These are phyloP conservation scores for Bombardia bombarda DNA, from an alignment of 495 filamentous ascomycete species.

Conservation along the genomic window DNA sequence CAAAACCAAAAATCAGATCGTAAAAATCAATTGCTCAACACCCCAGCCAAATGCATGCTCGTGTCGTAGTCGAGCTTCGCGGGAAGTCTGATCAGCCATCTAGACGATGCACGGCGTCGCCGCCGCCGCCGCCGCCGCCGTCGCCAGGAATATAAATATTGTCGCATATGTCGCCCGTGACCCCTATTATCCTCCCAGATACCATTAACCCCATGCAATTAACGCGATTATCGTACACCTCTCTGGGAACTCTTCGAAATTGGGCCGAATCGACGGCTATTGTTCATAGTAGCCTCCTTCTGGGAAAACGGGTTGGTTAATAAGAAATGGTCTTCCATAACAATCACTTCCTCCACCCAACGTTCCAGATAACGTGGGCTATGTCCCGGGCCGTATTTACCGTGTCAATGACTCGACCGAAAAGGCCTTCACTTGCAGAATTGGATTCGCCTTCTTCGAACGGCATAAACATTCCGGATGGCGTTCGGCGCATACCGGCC, in stretches of 20 bases:
- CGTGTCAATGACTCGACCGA: constrained; percentile 82
- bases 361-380: constrained; percentile 95
- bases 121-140: no score
- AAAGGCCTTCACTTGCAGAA: constrained; percentile 47
- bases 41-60: constrained; percentile 25
- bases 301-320: constrained; percentile 30
- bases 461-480: constrained; percentile 82
- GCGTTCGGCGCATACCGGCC: constrained; percentile 57
- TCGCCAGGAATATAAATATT: no score
- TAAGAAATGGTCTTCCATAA: constrained; percentile 19
- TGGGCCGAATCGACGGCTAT: constrained; percentile 21
- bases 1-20: neutral
- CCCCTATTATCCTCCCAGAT: neutral
- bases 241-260: constrained; percentile 16
- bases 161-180: neutral
- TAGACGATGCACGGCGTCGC: no score
- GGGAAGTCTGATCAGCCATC: neutral
- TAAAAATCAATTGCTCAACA: constrained; percentile 16
- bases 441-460: constrained; percentile 62
- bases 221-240: constrained; percentile 26
- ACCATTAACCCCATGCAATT: no score
- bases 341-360: constrained; percentile 75
- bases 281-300: constrained; percentile 22
- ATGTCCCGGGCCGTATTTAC: constrained; percentile 97
- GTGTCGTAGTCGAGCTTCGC: constrained; percentile 11